Evolutionary conservation across 164 flowering plant genomes (phyloP).

Genomic region (Vitis rotundifolia): DNA sequence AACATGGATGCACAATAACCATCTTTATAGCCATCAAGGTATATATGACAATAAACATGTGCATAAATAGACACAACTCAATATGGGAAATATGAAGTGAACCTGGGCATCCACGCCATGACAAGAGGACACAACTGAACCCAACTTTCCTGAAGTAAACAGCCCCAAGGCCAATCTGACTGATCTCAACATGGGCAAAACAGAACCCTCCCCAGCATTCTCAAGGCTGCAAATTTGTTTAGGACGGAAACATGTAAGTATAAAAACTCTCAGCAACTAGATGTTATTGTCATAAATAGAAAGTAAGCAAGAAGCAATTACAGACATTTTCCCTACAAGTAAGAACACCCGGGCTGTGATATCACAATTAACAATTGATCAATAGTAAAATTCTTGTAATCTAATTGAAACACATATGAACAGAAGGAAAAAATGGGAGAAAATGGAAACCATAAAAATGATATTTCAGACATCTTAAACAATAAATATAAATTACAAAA

Average conservation of each 20-base stretch:
- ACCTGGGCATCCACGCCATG: slow-evolving; percentile 61
- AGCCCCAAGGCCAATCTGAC: slow-evolving; percentile 60
- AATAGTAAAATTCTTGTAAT: not conserved
- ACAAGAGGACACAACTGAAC: slow-evolving; percentile 37
- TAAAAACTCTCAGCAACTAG: not conserved
- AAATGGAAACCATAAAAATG: no score
- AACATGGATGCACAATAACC: no score
- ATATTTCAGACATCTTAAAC: no score
- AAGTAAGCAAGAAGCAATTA: not conserved
- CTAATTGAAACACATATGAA: not conserved
- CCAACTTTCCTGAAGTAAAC: slow-evolving; percentile 38
- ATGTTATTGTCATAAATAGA: not conserved
- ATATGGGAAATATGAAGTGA: not conserved
- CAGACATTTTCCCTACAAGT: not conserved
- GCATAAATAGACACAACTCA: not conserved
- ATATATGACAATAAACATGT: no score
- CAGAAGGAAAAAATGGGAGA: not conserved
- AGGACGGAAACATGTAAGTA: not conserved
- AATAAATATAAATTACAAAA: not conserved
- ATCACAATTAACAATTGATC: not conserved
- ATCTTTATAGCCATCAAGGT: no score
- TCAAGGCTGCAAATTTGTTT: slow-evolving; percentile 69
- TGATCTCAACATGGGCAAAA: slow-evolving; percentile 83
- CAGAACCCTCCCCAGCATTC: slow-evolving; percentile 87
- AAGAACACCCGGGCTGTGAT: not conserved